These are phyloP conservation scores for Alternaria triticimaculans DNA, from an alignment of 2,329 filamentous ascomycete genomes.

Conservation along the genomic window DNA sequence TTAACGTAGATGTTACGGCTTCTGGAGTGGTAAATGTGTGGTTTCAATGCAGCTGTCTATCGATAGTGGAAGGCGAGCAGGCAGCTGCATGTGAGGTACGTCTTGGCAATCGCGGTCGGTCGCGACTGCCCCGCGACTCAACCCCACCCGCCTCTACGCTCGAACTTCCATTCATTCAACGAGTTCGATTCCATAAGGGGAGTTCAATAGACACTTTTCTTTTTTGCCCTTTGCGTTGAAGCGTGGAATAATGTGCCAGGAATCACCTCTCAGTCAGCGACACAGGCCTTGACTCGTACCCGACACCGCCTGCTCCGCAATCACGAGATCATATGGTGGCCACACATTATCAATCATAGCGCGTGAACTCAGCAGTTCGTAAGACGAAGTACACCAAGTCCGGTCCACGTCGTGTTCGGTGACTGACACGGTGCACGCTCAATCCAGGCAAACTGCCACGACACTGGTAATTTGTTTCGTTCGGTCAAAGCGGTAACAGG, in stretches of 20 bases:
- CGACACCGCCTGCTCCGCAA: not conserved
- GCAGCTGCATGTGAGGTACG: conserved; percentile 14
- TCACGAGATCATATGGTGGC: not conserved
- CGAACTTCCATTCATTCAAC: not conserved
- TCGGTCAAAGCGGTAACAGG: not conserved
- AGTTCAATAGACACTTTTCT: not conserved
- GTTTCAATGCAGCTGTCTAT: not conserved
- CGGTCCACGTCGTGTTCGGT: not conserved
- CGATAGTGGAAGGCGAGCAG: conserved; percentile 13
- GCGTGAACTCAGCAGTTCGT: not conserved
- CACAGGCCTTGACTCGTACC: not conserved
- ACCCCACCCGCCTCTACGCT: conserved; percentile 5
- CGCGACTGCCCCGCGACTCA: conserved; percentile 28
- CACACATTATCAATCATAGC: not conserved
- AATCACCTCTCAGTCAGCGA: not conserved
- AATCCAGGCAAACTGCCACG: not conserved
- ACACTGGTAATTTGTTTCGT: not conserved
- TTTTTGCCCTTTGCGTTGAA: not conserved
- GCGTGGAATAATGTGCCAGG: not conserved
- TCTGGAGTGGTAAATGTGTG: not conserved
- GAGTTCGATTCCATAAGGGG: not conserved
- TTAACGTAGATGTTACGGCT: not conserved
- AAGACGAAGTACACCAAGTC: not conserved
- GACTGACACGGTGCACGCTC: not conserved
- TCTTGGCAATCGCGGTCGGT: conserved; percentile 28